These are phyloP conservation scores for Aspergillus steynii DNA, from an alignment of 495 filamentous ascomycete genomes.

Conservation along the genomic window DNA sequence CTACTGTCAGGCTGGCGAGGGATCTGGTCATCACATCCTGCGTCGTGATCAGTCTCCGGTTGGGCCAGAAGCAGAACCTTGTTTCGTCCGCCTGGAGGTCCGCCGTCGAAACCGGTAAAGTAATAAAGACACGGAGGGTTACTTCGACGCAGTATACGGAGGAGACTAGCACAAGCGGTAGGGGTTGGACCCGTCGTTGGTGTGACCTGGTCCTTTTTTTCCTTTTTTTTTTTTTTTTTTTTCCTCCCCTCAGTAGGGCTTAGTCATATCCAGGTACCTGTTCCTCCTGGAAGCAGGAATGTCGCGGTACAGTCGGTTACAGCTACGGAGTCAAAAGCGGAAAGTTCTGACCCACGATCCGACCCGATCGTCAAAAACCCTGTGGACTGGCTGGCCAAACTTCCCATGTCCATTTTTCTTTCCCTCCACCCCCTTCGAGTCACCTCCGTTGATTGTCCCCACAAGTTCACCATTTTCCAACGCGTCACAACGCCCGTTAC, in stretches of 20 bases:
- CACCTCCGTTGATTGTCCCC: slow-evolving; percentile 22
- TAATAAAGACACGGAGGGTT: too few species aligned
- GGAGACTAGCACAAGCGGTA: not conserved
- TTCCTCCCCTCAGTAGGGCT: not conserved
- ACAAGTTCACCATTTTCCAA: slow-evolving; percentile 35
- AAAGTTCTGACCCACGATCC: slow-evolving; percentile 25
- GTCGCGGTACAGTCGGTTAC: slow-evolving; percentile 1
- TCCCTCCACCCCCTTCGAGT: slow-evolving; percentile 19
- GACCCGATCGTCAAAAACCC: slow-evolving; percentile 29
- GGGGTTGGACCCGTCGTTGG: not conserved
- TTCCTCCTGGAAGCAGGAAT: not conserved
- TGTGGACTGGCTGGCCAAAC: not conserved
- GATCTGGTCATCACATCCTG: not conserved
- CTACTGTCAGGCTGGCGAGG: too few species aligned
- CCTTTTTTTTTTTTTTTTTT: not conserved
- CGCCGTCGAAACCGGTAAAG: too few species aligned
- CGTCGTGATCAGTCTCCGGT: too few species aligned
- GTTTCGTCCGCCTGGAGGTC: too few species aligned
- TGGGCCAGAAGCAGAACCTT: too few species aligned
- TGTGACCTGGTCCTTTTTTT: not conserved
- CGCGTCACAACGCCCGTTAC: slow-evolving; percentile 35
- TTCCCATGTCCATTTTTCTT: slow-evolving; percentile 7
- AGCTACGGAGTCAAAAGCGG: not conserved
- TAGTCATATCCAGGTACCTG: not conserved
- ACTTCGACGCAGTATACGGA: too few species aligned